Percentiles rank a stretch among this genome's conserved stretches.
Conservation (phyloP, 805 yeast species). For the Starmerella tilneyi region DNA sequence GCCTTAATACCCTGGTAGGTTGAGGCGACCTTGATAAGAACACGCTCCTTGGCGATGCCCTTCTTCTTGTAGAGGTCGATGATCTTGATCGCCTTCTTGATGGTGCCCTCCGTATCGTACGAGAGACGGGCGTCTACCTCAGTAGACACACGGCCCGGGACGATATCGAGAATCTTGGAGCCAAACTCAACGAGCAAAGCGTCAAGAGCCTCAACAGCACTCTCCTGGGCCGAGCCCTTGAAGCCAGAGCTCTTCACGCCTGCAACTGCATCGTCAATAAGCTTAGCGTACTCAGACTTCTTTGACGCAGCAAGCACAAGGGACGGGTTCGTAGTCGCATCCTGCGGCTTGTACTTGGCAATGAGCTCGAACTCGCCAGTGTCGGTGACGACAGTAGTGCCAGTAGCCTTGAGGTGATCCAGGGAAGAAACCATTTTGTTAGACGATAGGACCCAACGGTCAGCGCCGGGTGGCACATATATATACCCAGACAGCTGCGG, state of each 20-base stretch:
- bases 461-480: background rate
- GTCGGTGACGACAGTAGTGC: slow-evolving; percentile 95
- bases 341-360: slow-evolving; percentile 97
- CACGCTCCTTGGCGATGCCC: slow-evolving; percentile 82
- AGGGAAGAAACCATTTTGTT: slow-evolving; percentile 48
- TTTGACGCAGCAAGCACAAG: slow-evolving; percentile 91
- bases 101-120: slow-evolving; percentile 86
- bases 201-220: slow-evolving; percentile 78
- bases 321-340: slow-evolving; percentile 98
- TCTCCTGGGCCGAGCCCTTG: slow-evolving; percentile 37
- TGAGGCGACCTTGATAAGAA: slow-evolving; percentile 91
- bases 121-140: slow-evolving; percentile 98
- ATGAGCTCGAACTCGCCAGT: slow-evolving; percentile 97
- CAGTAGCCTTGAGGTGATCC: slow-evolving; percentile 87
- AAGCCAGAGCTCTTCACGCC: slow-evolving; percentile 50
- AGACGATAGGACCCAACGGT: background rate
- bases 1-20: slow-evolving; percentile 99
- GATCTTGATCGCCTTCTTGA: slow-evolving; percentile 85
- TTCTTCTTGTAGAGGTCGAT: slow-evolving; percentile 73
- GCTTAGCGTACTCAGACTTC: slow-evolving; percentile 76
- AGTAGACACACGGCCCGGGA: slow-evolving; percentile 98
- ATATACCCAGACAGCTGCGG: slow-evolving; percentile 1
- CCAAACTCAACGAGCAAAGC: slow-evolving; percentile 93
- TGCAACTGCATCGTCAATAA: slow-evolving; percentile 83
- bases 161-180: slow-evolving; percentile 79